Evolutionary conservation across 2,329 filamentous ascomycete species (phyloP).

Genomic region (Alternaria postmessia): DNA sequence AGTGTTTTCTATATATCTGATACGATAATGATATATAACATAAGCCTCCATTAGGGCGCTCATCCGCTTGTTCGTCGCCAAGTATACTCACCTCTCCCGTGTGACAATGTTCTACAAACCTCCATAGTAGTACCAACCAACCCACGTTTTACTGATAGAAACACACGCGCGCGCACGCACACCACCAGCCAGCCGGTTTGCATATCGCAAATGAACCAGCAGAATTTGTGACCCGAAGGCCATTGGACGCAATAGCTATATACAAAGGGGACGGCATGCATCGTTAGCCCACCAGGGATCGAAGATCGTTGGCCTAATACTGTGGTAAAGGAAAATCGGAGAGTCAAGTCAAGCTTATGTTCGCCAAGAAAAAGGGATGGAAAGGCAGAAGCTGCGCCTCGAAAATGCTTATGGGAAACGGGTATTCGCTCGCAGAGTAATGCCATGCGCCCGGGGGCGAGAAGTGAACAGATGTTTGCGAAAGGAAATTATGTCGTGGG

Average conservation of each 20-base stretch:
- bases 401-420: conserved; percentile 47
- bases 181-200: conserved; percentile 26
- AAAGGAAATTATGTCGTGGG: conserved; percentile 39
- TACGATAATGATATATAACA: conserved; percentile 38
- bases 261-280: conserved; percentile 40
- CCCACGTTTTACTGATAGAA: conserved; percentile 13
- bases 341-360: conserved; percentile 38
- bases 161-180: conserved; percentile 11
- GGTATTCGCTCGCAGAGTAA: conserved; percentile 48
- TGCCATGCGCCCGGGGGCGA: conserved; percentile 35
- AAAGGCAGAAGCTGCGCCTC: conserved; percentile 42
- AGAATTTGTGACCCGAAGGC: conserved; percentile 19
- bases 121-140: conserved; percentile 27
- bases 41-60: conserved; percentile 19
- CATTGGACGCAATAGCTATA: conserved; percentile 41
- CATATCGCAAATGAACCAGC: conserved; percentile 26
- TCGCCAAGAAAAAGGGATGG: conserved; percentile 25
- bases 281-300: conserved; percentile 30
- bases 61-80: conserved; percentile 22
- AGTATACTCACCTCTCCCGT: conserved; percentile 12
- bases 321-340: conserved; percentile 30
- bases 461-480: conserved; percentile 38
- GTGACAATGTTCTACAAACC: conserved; percentile 31
- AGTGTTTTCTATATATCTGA: conserved; percentile 31
- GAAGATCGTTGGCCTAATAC: conserved; percentile 22